A percentile compares a stretch with the other conserved stretches of the same genome.
Evolutionary conservation across 345 rosid genomes (phyloP).

Genomic region (Hirschfeldia incana): DNA sequence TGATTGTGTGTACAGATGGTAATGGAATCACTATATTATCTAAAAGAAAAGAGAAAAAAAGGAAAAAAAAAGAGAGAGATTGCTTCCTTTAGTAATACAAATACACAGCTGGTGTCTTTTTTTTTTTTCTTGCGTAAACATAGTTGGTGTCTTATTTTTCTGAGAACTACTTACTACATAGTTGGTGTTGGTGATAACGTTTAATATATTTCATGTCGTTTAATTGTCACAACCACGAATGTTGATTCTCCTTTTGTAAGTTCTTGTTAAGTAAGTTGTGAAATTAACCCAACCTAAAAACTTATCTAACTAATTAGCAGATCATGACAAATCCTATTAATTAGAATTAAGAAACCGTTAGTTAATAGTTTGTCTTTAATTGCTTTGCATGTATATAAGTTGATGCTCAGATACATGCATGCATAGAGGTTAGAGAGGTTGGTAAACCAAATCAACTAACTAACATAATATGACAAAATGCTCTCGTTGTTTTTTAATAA

Average conservation of each 20-base stretch:
- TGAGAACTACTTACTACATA: not conserved
- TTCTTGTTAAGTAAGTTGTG: not conserved
- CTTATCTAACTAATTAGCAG: not conserved
- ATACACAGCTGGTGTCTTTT: not conserved
- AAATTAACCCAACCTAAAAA: not conserved
- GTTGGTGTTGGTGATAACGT: not conserved
- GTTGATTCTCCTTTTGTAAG: not conserved
- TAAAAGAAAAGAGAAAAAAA: slow-evolving; percentile 3
- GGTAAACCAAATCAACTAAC: slow-evolving; percentile 10
- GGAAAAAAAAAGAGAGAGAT: not conserved
- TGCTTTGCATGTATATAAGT: not conserved
- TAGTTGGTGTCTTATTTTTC: too few species aligned
- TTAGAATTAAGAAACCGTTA: not conserved
- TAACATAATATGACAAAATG: too few species aligned
- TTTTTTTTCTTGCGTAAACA: too few species aligned
- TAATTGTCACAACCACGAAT: not conserved
- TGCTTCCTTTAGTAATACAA: slow-evolving; percentile 20
- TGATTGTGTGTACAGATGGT: slow-evolving; percentile 38
- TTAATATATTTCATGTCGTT: not conserved
- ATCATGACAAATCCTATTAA: not conserved
- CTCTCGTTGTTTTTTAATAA: too few species aligned
- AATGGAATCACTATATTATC: slow-evolving; percentile 31
- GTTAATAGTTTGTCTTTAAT: not conserved
- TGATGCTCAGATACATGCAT: slow-evolving; percentile 5
- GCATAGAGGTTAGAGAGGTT: slow-evolving; percentile 1